A percentile compares a stretch with the other conserved stretches of the same genome.
Evolutionary conservation across 2,329 filamentous ascomycete genomes (phyloP).

Genomic region (Drechslerella dactyloides): DNA sequence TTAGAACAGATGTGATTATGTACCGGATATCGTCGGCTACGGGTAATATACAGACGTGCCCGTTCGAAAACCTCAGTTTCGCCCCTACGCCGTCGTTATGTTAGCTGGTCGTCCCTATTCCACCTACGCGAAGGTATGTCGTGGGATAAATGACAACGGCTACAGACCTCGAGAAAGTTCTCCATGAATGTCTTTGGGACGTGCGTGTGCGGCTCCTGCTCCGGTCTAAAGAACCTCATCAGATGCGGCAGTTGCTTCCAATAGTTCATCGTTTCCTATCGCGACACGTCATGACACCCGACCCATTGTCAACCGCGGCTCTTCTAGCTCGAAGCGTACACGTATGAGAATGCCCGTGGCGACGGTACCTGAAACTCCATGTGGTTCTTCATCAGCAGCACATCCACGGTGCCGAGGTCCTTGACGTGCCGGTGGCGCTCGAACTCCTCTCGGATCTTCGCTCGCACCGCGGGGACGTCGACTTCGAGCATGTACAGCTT

Average conservation of each 20-base stretch:
- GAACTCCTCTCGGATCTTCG: conserved; percentile 94
- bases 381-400: conserved; percentile 87
- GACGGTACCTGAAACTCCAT: conserved; percentile 85
- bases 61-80: conserved; percentile 50
- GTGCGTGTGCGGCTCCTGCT: conserved; percentile 76
- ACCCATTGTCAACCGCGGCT: conserved; percentile 52
- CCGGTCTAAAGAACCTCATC: conserved; percentile 93
- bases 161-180: conserved; percentile 84
- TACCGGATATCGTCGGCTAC: neutral
- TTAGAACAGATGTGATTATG: neutral
- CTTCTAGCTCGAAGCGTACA: conserved; percentile 60
- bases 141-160: neutral
- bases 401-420: conserved; percentile 85
- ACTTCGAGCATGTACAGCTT: conserved; percentile 94
- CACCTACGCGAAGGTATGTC: neutral
- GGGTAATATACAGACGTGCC: neutral
- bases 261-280: conserved; percentile 95
- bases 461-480: conserved; percentile 84
- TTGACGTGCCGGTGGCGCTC: conserved; percentile 93
- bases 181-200: conserved; percentile 90
- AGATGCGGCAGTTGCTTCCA: conserved; percentile 97
- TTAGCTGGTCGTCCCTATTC: neutral
- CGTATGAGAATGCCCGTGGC: conserved; percentile 77
- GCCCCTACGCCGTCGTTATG: conserved; percentile 45
- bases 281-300: neutral